Percentiles rank a stretch among this genome's conserved stretches.
Conservation (phyloP, 495 filamentous ascomycete species). For the Lepraria neglecta region DNA sequence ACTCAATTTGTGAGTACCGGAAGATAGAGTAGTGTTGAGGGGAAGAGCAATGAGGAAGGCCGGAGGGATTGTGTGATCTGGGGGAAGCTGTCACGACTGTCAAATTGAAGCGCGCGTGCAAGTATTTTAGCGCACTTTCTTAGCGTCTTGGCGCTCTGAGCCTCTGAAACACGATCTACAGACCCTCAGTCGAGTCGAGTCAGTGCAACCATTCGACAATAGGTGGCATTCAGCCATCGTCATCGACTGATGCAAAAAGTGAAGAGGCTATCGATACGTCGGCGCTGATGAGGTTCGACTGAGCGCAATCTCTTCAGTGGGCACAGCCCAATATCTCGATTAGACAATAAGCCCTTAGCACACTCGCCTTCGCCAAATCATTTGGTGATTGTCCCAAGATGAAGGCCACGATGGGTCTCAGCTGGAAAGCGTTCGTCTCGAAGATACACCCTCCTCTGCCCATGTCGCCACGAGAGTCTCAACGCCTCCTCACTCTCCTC, state of each 20-base stretch:
- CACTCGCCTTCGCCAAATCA: neutral
- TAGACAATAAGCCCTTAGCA: neutral
- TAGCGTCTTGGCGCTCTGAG: too few relatives aligned
- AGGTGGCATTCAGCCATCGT: too few relatives aligned
- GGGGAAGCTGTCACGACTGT: slow-evolving; percentile 12
- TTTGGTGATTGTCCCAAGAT: slow-evolving; percentile 25
- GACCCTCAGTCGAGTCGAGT: too few relatives aligned
- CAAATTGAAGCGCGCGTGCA: slow-evolving; percentile 16
- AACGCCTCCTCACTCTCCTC: slow-evolving; percentile 60
- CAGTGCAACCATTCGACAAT: too few relatives aligned
- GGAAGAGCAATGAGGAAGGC: neutral
- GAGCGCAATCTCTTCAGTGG: neutral
- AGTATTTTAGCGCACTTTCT: slow-evolving; percentile 11
- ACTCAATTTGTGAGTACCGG: neutral
- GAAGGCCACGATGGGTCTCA: slow-evolving; percentile 38
- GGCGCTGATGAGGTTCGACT: neutral
- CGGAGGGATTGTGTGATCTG: slow-evolving; percentile 3
- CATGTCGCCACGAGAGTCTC: slow-evolving; percentile 55
- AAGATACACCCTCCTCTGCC: slow-evolving; percentile 68
- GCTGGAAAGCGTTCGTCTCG: slow-evolving; percentile 45
- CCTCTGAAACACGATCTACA: too few relatives aligned
- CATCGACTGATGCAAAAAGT: too few relatives aligned
- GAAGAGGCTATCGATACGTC: neutral
- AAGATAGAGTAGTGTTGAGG: neutral
- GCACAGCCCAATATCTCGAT: neutral